Base-by-base conservation (phyloP, 768 basidiomycete genomes). In the Auriculariales sp. region DNA sequence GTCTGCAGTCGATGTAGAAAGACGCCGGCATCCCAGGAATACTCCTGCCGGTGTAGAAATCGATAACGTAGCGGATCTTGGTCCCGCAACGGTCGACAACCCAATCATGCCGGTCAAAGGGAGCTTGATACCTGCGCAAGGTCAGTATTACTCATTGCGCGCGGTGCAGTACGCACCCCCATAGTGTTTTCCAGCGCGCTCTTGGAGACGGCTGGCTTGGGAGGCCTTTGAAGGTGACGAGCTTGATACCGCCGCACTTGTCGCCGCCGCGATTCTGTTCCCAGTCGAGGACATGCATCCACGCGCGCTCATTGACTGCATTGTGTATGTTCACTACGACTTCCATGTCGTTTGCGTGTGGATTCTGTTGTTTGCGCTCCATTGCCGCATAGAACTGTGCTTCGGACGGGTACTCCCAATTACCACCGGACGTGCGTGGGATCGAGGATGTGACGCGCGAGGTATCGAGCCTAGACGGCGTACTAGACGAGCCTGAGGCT, bases 341-440 rank as follows among this genome's bases (percentile, higher is more conserved):
- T 59, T 75, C 79, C 93, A 98, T 97, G 67, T 98, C 94, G n/a
- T 72, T 61, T 19, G 83, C 74, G 28, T 80, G 73, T 3, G 93
- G 93, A 49, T 83, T 79, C 63, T 95, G 88, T 58, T 95, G 81
- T 68, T 98, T 98, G 52, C 94, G 79, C 51, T 81, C 77, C 83
- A 99, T 92, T 17, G 95, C 94, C n/a, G 85, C 73, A 65, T 86
- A 98, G 73, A 99, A 99, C 66, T 97, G 94, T n/a, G 85, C 79
- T 62, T 97, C 90, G 17, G 94, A 97, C 22, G 95, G 95, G 65
- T 99, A 99, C 45, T 95, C 86, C 95, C 95, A 99, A 50, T 90
- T 83, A 35, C 72, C 73, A 46, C 78, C 77, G 34, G 71, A 65
- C 17, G 68, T 62, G 58, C 81, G 78, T 15, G 94, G 94, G 61